Percentiles rank a stretch among this genome's conserved stretches.
Evolutionary conservation across 345 rosid genomes (phyloP).

Genomic region (Isatis tinctoria): DNA sequence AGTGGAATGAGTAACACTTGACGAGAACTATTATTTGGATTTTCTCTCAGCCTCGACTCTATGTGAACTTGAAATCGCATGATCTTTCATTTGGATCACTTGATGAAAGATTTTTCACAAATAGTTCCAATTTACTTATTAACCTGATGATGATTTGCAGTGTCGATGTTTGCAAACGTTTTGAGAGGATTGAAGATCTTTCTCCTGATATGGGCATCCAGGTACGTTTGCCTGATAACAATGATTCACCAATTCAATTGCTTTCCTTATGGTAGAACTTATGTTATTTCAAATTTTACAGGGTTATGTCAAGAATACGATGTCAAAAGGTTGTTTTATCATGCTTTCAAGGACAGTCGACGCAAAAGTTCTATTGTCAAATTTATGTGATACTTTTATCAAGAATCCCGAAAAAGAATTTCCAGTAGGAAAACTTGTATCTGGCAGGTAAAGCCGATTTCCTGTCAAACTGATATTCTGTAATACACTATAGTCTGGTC

Average conservation of each 20-base stretch:
- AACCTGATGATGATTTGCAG: conserved; percentile 31
- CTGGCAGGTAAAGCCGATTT: conserved; percentile 57
- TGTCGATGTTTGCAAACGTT: conserved; percentile 36
- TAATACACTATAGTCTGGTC: conserved; percentile 5
- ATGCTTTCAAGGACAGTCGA: conserved; percentile 78
- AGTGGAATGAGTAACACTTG: neutral
- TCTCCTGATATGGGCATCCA: conserved; percentile 56
- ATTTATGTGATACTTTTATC: conserved; percentile 72
- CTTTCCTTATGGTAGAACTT: conserved; percentile 8
- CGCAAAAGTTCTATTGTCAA: conserved; percentile 74
- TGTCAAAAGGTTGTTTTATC: conserved; percentile 85
- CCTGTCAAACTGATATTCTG: neutral
- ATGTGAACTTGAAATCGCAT: neutral
- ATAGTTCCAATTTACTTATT: neutral
- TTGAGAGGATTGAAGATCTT: conserved; percentile 68
- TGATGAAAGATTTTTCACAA: neutral
- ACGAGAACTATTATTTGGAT: neutral
- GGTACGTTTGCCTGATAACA: conserved; percentile 40
- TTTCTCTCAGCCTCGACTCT: neutral
- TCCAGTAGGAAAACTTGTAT: conserved; percentile 81
- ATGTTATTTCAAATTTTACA: conserved; percentile 25
- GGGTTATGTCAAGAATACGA: conserved; percentile 91
- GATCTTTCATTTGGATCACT: neutral
- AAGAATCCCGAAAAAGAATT: conserved; percentile 69
- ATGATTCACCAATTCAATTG: neutral